Base-by-base conservation (phyloP, 768 basidiomycete species). In the Suillus paluster region DNA sequence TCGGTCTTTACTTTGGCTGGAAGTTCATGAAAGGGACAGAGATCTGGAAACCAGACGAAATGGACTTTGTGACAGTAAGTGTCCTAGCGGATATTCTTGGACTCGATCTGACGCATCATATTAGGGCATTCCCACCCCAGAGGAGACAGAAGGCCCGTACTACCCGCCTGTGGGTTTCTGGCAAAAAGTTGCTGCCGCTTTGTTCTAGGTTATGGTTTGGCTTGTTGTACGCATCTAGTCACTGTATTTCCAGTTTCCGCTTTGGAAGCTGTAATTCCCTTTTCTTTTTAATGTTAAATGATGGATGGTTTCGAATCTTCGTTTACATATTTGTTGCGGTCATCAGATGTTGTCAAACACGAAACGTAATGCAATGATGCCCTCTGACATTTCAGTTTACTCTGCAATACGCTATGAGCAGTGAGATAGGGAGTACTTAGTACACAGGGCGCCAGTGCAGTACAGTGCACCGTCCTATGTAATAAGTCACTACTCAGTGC, bases 11-110 rank as follows among this genome's bases (percentile, higher is more conserved):
- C 63, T n/a, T 65, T 5, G 67, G 63, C 36, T 73, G 63, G 65
- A 72, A 73, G 59, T 5, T 65, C 11, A 30, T n/a, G 33, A 66
- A 67, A 55, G 64, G 55, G 54, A 67, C 72, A 4, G 25, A 38
- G 30, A 9, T 77, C 46, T 88, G 87, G 87, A 82, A 79, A 61
- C 78, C 84, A 3, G 60, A 78, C 27, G 86, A 90, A n/a, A n/a
- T n/a, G n/a, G n/a, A n/a, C n/a, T n/a, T n/a, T n/a, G n/a, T n/a
- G n/a, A n/a, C n/a, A n/a, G 86, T 85, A 58, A 63, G 83, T 76
- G 55, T 14, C 46, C n/a, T 36, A 10, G 11, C 21, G 2, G 8
- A 12, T 25, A 5, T 19, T n/a, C 34, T 19, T 48, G 14, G 4
- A 25, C 53, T 38, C 17, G 5, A 38, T 10, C 4, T 55, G 23